Conservation (phyloP, 805 yeast genomes). For the Candida bentonensis region DNA sequence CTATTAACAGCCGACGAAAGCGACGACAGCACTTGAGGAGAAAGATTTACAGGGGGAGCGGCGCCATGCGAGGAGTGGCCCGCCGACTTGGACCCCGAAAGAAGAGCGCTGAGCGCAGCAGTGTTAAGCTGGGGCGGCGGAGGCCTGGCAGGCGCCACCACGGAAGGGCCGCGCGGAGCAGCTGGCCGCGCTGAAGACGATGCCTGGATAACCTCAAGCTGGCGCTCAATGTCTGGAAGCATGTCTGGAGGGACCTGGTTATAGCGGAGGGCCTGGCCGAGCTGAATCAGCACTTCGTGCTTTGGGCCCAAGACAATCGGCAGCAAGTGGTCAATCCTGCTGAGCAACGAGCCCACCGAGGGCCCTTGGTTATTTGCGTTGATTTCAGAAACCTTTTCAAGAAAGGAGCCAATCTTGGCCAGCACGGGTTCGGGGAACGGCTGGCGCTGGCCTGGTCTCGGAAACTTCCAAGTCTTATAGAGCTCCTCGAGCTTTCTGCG, state of each 20-base stretch:
- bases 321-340: neutral
- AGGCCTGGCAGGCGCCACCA: neutral
- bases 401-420: slow-evolving; percentile 57
- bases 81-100: neutral
- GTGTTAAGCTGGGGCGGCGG: neutral
- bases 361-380: neutral
- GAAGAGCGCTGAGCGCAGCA: neutral
- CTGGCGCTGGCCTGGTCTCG: slow-evolving; percentile 49
- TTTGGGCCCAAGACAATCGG: neutral
- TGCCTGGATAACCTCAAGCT: neutral
- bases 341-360: neutral
- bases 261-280: slow-evolving; percentile 3
- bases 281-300: neutral
- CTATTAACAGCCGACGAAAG: neutral
- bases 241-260: neutral
- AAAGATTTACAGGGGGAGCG: neutral
- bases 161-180: neutral
- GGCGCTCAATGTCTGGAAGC: neutral
- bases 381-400: slow-evolving; percentile 17
- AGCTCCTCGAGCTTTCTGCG: slow-evolving; percentile 61
- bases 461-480: slow-evolving; percentile 75
- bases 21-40: neutral
- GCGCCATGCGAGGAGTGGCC: neutral
- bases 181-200: neutral
- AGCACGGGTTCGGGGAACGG: slow-evolving; percentile 61